These are phyloP conservation scores for Wickerhamiella brachini DNA, from an alignment of 805 yeast species.

Conservation along the genomic window DNA sequence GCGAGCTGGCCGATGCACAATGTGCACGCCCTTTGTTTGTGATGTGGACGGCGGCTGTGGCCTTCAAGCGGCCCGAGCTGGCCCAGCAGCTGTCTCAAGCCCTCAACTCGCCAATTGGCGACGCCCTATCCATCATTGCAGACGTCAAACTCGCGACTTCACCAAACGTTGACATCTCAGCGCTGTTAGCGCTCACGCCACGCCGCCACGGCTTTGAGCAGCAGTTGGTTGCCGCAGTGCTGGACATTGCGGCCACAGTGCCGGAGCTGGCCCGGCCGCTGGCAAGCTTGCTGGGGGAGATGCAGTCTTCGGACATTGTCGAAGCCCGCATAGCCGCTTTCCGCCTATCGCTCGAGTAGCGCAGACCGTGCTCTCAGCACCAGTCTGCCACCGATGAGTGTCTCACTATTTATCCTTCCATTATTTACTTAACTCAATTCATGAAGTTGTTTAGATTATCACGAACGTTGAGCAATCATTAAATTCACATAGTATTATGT, in stretches of 20 bases:
- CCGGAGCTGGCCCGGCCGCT: neutral
- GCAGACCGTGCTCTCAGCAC: no score
- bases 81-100: neutral
- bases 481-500: no score
- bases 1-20: neutral
- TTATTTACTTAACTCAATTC: no score
- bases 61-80: neutral
- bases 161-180: neutral
- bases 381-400: no score
- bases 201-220: neutral
- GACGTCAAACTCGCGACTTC: neutral
- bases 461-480: no score
- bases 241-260: neutral
- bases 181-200: neutral
- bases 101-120: neutral
- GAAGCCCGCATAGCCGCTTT: neutral
- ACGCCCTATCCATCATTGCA: neutral
- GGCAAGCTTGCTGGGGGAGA: neutral
- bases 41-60: slow-evolving; percentile 4
- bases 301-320: neutral
- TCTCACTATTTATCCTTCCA: no score
- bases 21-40: slow-evolving; percentile 1
- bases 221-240: neutral
- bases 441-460: no score
- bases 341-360: neutral